Conservation (phyloP, 257 asterid species). For the Solanum etuberosum region DNA sequence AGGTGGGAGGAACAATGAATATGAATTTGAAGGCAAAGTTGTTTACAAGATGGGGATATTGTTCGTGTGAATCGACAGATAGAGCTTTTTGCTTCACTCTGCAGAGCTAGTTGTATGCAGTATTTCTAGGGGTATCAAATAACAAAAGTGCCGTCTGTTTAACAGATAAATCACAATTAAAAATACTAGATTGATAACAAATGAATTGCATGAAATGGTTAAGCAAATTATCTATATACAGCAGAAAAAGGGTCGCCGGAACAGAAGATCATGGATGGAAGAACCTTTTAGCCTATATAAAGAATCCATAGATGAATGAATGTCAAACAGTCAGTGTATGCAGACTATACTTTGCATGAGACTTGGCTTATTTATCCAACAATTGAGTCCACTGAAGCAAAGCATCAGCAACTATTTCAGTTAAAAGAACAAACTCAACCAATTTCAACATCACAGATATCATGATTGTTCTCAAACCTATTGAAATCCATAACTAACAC, state of each 20-base stretch:
- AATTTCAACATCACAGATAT: not conserved
- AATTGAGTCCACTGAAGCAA: not conserved
- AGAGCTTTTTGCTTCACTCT: not conserved
- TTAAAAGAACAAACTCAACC: not conserved
- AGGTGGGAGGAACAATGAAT: slow-evolving; percentile 48
- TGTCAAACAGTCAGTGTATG: not conserved
- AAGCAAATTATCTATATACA: not conserved
- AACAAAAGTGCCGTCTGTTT: not conserved
- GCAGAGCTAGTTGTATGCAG: not conserved
- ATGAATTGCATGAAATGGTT: not conserved
- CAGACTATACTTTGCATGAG: not conserved
- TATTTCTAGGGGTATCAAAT: not conserved
- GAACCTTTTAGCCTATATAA: not conserved
- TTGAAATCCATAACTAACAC: not conserved
- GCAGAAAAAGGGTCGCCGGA: not conserved
- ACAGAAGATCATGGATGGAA: not conserved
- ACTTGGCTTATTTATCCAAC: not conserved
- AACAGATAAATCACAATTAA: not conserved
- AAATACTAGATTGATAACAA: not conserved
- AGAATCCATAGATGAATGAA: not conserved
- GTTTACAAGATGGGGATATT: slow-evolving; percentile 89
- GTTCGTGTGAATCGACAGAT: slow-evolving; percentile 97
- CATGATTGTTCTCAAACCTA: not conserved
- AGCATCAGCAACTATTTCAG: not conserved
- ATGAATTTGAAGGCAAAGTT: slow-evolving; percentile 69